Percentiles rank a stretch among this genome's conserved stretches.
Evolutionary conservation across 2,329 filamentous ascomycete species (phyloP).

Genomic region (Calonectria naviculata): DNA sequence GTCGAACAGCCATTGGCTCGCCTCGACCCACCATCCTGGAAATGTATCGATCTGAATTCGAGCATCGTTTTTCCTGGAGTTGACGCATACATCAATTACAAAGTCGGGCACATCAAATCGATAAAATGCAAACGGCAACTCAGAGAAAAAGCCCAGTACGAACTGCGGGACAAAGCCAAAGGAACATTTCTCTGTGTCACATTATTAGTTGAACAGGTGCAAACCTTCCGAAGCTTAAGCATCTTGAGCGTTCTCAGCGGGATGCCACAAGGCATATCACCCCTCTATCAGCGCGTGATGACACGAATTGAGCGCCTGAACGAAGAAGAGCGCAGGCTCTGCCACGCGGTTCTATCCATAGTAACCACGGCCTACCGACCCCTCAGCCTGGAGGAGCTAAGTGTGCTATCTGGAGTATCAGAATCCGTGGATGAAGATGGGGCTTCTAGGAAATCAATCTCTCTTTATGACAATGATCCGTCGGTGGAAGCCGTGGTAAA

Average conservation of each 20-base stretch:
- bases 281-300: constrained; percentile 53
- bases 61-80: constrained; percentile 40
- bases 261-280: constrained; percentile 42
- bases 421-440: constrained; percentile 15
- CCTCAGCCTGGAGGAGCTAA: constrained; percentile 48
- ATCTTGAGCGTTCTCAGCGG: neutral
- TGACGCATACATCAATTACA: neutral
- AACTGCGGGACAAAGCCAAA: neutral
- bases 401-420: constrained; percentile 27
- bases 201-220: neutral
- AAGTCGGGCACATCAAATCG: neutral
- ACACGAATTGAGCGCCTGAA: constrained; percentile 41
- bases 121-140: neutral
- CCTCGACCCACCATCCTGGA: constrained; percentile 40
- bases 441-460: neutral
- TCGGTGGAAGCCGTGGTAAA: constrained; percentile 42
- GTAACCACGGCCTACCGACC: constrained; percentile 48
- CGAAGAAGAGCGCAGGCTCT: constrained; percentile 40
- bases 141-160: neutral
- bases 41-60: constrained; percentile 47
- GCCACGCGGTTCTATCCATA: constrained; percentile 47
- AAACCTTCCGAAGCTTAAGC: neutral
- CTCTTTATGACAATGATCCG: constrained; percentile 13
- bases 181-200: neutral
- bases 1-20: constrained; percentile 38